A percentile compares a stretch with the other conserved stretches of the same genome.
Evolutionary conservation across 352 stramenopile species (phyloP).

Genomic region (Phytopythium oedochilum): DNA sequence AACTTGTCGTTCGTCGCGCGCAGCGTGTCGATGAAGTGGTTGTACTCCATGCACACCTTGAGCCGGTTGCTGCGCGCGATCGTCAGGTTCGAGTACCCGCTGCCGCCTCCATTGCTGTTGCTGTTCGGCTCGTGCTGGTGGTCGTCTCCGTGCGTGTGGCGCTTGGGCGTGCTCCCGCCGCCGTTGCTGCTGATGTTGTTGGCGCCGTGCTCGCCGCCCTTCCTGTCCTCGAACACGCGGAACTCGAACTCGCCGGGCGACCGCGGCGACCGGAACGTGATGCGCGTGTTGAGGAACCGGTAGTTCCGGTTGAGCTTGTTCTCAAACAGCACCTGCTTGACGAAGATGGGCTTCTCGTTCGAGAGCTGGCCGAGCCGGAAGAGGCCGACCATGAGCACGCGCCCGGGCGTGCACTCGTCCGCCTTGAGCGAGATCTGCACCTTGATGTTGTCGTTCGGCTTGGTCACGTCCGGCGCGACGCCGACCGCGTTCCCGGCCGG

Average conservation of each 20-base stretch:
- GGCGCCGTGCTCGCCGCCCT: constrained; percentile 4
- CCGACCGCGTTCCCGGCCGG: constrained; percentile 22
- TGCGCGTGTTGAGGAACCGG: constrained; percentile 61
- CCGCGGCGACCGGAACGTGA: constrained; percentile 75
- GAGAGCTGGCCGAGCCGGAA: constrained; percentile 69
- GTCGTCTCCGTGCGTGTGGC: not conserved
- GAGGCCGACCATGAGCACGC: constrained; percentile 69
- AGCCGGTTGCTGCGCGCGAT: constrained; percentile 66
- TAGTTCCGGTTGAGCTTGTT: constrained; percentile 68
- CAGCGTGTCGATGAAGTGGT: constrained; percentile 75
- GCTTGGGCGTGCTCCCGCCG: constrained; percentile 14
- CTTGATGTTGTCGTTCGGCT: constrained; percentile 77
- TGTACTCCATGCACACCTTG: constrained; percentile 75
- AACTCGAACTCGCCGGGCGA: constrained; percentile 83
- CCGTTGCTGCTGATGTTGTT: constrained; percentile 2
- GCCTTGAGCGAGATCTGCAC: constrained; percentile 60
- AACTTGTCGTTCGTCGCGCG: constrained; percentile 63
- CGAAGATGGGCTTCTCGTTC: constrained; percentile 81
- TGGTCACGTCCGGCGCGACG: constrained; percentile 56
- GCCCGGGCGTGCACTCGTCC: constrained; percentile 53
- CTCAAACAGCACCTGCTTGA: constrained; percentile 81
- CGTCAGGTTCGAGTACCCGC: constrained; percentile 57
- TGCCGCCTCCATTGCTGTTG: constrained; percentile 19
- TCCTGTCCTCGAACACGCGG: constrained; percentile 74
- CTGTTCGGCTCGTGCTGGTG: constrained; percentile 20